Base-by-base conservation (phyloP, 2,329 filamentous ascomycete genomes). In the Fusarium sp. region DNA sequence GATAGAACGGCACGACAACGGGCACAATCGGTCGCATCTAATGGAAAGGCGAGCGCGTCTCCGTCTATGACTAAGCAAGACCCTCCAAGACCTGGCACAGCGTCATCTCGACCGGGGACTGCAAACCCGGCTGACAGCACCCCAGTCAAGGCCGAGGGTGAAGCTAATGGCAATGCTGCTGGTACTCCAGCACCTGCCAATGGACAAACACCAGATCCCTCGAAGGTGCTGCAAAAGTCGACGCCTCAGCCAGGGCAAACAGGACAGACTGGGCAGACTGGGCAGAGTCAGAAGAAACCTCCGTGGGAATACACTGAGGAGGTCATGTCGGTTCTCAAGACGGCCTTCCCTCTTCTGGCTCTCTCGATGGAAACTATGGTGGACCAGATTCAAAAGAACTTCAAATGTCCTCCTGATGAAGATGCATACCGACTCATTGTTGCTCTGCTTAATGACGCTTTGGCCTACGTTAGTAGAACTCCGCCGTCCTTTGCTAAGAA, bases 361-460 rank as follows among this genome's bases (percentile, higher is more conserved):
- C 84, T 98, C 43, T 98, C 95, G 0, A 98, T 99, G 96, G 96
- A 99, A 82, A 97, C 95, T 0, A 99, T 98, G 94, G 95, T 98
- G 31, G 96, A 99, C 77, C 95, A 98, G 81, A 97, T 99, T 62
- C 92, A 96, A 79, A 98, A 98, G 85, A 92, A 98, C 81, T 99
- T 99, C 88, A 99, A 99, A 82, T 98, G 96, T 75, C 95, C 95
- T 15, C 95, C 95, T 0, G 96, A 99, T 75, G 96, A 99, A 79
- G 96, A 99, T 82, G 97, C 96, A 3, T 98, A 98, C 80, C 89
- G 96, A 50, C 86, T 99, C 17, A 99, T 99, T 71, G 95, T 98
- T n/a, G 97, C 96, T 4, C 84, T 99, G 13, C 88, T 99, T 22
- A 99, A 99, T 78, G 96, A 99, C 79, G 96, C 94, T 0, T 82